phyloP scores from a whole-genome alignment of 2,329 filamentous ascomycete species.

The Myriosclerotinia curreyana region DNA sequence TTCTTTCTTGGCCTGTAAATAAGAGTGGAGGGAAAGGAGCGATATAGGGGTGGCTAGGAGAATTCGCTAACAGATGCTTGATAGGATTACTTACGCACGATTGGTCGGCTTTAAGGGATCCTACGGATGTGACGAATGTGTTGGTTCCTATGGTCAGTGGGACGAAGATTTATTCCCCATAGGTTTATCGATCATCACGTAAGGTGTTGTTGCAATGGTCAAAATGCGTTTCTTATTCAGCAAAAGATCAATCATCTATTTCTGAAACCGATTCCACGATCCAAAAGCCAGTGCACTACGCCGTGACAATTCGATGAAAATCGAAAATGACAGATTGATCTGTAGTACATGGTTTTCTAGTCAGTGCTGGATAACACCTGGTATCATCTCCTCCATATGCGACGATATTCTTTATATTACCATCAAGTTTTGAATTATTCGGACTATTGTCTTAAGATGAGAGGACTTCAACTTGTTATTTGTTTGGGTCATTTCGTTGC shows the following conservation, averaged over 20 bases:
- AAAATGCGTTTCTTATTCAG: not conserved
- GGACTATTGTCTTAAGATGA: no score
- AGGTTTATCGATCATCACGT: not conserved
- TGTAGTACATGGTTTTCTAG: no score
- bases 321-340: no score
- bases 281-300: no score
- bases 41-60: no score
- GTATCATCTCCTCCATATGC: no score
- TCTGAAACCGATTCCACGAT: not conserved
- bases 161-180: conserved; percentile 18
- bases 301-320: no score
- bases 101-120: conserved; percentile 19
- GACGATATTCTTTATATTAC: no score
- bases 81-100: conserved; percentile 19
- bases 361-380: no score
- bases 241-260: not conserved
- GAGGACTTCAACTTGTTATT: no score
- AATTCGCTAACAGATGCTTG: not conserved
- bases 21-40: not conserved
- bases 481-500: no score
- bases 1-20: not conserved
- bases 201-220: not conserved
- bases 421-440: no score
- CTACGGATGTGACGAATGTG: conserved; percentile 1
- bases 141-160: conserved; percentile 18